Base-by-base conservation (phyloP, 192 early-diverging fungal species). In the Spinellus fusiger region DNA sequence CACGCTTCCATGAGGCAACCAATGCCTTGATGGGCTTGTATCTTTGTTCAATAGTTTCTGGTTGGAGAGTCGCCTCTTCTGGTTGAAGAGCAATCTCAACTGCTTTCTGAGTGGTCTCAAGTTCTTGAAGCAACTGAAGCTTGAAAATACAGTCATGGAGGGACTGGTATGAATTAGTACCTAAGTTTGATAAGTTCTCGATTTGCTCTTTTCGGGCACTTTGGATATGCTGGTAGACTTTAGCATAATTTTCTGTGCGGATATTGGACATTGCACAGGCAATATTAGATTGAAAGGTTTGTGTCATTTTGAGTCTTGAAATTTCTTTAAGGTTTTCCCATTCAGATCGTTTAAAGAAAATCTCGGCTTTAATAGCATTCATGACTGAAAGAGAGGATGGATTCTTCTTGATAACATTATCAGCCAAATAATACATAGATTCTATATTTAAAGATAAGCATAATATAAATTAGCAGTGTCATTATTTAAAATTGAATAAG, bases 101-200 rank as follows among this genome's bases (percentile, higher is more conserved):
- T 1, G 22, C 49, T 2, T 25, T 18, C 20, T 53, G 52, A 20
- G 29, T 63, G 1, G 61, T 68, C 54, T 90, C 83, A 9, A 88
- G 46, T 55, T 91, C 91, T 32, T 80, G 74, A 16, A 91, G 70
- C 74, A 89, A 78, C 49, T 84, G 80, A 3, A 93, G 70, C 59
- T 85, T 82, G 15, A 87, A 65, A 7, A 84, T 61, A 22, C 60
- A 58, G 32, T 84, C 82, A 49, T 93, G 87, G 1, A 74, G 67
- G 2, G 84, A 59, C 7, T 65, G 49, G 51, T 91, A 93, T 1
- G 84, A 81, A 53, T 88, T 82, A 76, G 84, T 79, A 47, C 80
- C 79, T 0, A 86, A 81, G 26, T 82, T 79, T 0, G 81, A 69
- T 8, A 91, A 67, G 0, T 79, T 68, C 0, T 71, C 71, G 13